These are phyloP conservation scores for Dendrobium chrysotoxum DNA, from an alignment of 106 monocot species.

Conservation along the genomic window DNA sequence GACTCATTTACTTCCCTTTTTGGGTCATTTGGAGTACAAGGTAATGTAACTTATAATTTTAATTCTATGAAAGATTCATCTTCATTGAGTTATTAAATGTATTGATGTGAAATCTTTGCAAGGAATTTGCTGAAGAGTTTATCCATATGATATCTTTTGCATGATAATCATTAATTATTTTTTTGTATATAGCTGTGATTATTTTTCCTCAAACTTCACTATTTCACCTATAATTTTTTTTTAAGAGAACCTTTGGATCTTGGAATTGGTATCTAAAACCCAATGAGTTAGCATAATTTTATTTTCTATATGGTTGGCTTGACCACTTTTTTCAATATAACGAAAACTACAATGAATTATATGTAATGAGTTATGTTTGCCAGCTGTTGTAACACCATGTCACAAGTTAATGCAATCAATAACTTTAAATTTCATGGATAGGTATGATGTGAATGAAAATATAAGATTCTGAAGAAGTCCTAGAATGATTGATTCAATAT, in stretches of 20 bases:
- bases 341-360: background rate
- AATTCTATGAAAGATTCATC: background rate
- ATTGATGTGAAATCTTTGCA: background rate
- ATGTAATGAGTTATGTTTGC: background rate
- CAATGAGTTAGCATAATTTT: background rate
- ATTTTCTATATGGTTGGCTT: background rate
- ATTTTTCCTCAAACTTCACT: background rate
- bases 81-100: background rate
- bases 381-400: background rate
- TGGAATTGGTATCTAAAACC: background rate
- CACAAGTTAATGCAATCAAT: background rate
- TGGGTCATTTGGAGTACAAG: constrained; percentile 91
- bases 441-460: no score
- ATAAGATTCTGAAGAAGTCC: no score
- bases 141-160: background rate
- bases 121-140: background rate
- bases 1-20: constrained; percentile 77
- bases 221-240: background rate
- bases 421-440: no score
- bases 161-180: background rate
- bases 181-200: background rate
- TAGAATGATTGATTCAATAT: no score
- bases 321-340: background rate
- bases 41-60: constrained; percentile 17
- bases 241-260: background rate